Evolutionary conservation across 2,329 filamentous ascomycete species (phyloP), one percentile per base, ranked within the genome.

Genomic region (Arthrobotrys iridis): DNA sequence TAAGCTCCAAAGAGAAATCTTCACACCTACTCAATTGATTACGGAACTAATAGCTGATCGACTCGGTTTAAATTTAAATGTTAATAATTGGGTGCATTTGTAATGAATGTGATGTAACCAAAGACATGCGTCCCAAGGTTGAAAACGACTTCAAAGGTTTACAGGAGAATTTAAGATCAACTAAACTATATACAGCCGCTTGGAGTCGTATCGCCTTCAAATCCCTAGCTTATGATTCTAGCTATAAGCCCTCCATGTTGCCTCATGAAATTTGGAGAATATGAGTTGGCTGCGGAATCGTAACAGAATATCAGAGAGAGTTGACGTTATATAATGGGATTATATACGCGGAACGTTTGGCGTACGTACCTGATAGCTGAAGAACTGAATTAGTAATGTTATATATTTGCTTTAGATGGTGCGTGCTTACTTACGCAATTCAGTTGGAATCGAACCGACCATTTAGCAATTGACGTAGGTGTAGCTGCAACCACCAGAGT

Each of bases 401-500:
- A 10, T 33, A 33, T 33, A 33, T n/a, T n/a, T n/a, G n/a, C n/a
- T n/a, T n/a, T n/a, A n/a, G n/a, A n/a, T n/a, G n/a, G n/a, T n/a
- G n/a, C n/a, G 2, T 37, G 22, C 50, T 37, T 55, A 55, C 50
- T 2, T 37, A 22, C 2, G 26, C 1, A 7, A 13, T 20, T 28
- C 46, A 15, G n/a, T 33, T 10, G n/a, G 20, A 28, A 13, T 11
- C 48, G 7, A 20, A 20, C 26, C 4, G 50, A 4, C 13, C 18
- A 28, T 40, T 45, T 71, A 71, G 48, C 66, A 71, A 4, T 7
- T 28, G 26, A 58, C 18, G 18, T 35, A 28, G 22, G 46, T 71
- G 43, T 71, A 71, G 48, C 58, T 63, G 58, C 58, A 71, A 7
- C 66, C 66, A 15, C 66, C 66, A 10, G 58, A 64, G 48, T 57